Evolutionary conservation across 2,329 filamentous ascomycete species (phyloP), one percentile per base, ranked within the genome.

Genomic region (Byssothecium circinans): DNA sequence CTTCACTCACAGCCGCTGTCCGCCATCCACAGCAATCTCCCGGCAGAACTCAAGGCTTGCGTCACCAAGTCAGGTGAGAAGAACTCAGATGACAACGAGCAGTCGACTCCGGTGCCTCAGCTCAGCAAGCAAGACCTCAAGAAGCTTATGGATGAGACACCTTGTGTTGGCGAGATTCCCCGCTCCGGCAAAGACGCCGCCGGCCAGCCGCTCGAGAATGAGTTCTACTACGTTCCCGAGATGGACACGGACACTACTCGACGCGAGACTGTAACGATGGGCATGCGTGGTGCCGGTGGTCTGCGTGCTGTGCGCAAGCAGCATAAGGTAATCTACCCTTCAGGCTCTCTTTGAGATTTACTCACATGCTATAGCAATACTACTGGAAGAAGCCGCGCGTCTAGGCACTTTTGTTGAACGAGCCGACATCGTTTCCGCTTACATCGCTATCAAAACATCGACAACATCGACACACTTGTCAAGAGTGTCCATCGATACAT

Each of bases 191-290:
- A 97, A 72, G 94, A 99, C 67, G 94, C 94, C 4, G 92, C 94
- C 0, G 94, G 94, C 58, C 94, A 96, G 75, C 76, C 86, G 6
- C 81, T 99, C 1, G 92, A 99, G 78, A 95, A 89, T 76, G 91
- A 99, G 71, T 97, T 95, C 70, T 97, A 97, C 74, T 99, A 99
- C 65, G 79, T 96, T 7, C 88, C 91, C 0, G 92, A 97, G 70
- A 80, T 84, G 63, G 94, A 99, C 67, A 77, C 80, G 2, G 91
- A 97, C 65, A 81, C 85, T 54, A 83, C 87, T 65, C 83, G 92
- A 50, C 83, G 88, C 42, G 82, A 89, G 44, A 88, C 91, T 18
- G 90, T 96, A 12, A 89, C 91, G 1, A 86, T 91, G 57, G 89
- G 89, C 43, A 77, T 96, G 68, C 82, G 90, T 46, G 96, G 95